These are phyloP conservation scores for Penicillium sclerotigenum DNA, from an alignment of 2,329 filamentous ascomycete genomes.

Conservation along the genomic window DNA sequence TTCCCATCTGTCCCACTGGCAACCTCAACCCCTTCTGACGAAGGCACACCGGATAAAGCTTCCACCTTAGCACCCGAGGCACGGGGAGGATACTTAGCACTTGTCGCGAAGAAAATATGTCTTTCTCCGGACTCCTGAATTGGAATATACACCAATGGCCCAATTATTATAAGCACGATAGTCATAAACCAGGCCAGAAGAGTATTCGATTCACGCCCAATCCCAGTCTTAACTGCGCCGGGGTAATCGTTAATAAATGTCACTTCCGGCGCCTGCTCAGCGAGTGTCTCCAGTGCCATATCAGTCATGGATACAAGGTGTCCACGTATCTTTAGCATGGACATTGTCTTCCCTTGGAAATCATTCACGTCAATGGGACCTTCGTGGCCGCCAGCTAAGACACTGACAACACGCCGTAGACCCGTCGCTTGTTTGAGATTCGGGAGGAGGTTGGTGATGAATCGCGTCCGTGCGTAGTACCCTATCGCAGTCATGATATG, in stretches of 20 bases:
- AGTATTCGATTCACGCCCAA: slow-evolving; percentile 23
- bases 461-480: slow-evolving; percentile 58
- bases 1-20: slow-evolving; percentile 26
- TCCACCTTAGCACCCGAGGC: neutral
- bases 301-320: slow-evolving; percentile 51
- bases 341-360: slow-evolving; percentile 43
- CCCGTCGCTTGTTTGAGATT: slow-evolving; percentile 47
- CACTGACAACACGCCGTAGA: slow-evolving; percentile 54
- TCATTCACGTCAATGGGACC: slow-evolving; percentile 49
- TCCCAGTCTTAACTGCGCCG: slow-evolving; percentile 47
- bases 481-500: slow-evolving; percentile 51
- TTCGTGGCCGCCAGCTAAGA: slow-evolving; percentile 55
- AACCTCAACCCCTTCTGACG: slow-evolving; percentile 18
- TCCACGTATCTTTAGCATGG: slow-evolving; percentile 41
- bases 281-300: slow-evolving; percentile 49
- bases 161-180: slow-evolving; percentile 30
- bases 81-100: slow-evolving; percentile 31
- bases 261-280: slow-evolving; percentile 46
- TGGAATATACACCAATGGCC: slow-evolving; percentile 19
- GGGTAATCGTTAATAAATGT: slow-evolving; percentile 51
- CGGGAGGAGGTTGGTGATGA: slow-evolving; percentile 57
- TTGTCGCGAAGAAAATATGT: slow-evolving; percentile 44
- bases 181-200: neutral
- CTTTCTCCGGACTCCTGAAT: slow-evolving; percentile 45
- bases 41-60: slow-evolving; percentile 10